Evolutionary conservation across 2,329 filamentous ascomycete species (phyloP), one percentile per base, ranked within the genome.

Genomic region (Thielaviopsis populi): DNA sequence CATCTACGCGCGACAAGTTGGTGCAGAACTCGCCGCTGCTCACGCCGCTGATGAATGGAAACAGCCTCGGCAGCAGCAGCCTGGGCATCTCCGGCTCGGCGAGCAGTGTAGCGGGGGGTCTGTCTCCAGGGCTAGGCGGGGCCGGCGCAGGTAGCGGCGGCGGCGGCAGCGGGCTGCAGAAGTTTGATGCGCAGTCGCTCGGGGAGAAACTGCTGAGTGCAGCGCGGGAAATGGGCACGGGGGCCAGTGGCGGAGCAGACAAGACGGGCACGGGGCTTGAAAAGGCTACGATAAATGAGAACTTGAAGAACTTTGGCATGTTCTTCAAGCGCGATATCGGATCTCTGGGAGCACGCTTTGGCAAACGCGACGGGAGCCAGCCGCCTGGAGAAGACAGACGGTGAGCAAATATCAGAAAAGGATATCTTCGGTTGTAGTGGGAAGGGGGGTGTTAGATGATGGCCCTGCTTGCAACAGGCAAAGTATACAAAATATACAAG

Each of bases 281-380:
- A 63, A 84, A 86, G 70, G 83, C 82, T 7, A 89, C 87, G 62
- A 82, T 96, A 68, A 95, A 96, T 72, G 91, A 95, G 74, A 96
- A 96, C 74, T 73, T 97, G 74, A 91, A 90, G 76, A 96, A 90
- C 73, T 89, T 99, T 75, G 92, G 92, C 27, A 96, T 95, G 75
- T 96, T 97, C 76, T 97, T 97, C 77, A 85, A 87, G 67, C 79
- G 92, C 67, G 92, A 96, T 76, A 85, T 92, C 67, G 88, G 88
- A 37, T 83, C 85, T 1, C 81, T 92, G 68, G 86, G 88, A 1
- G 83, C 82, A 11, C 77, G 87, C 68, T 91, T 91, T 72, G 88
- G 87, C 58, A 85, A 82, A 74, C 74, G 81, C 61, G 80, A 82
- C 64, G 75, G 75, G 1, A 78, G 76, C 61, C 67, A 73, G 1